Evolutionary conservation across 208 protist genomes (phyloP).

Genomic region (Trypanosoma avium): DNA sequence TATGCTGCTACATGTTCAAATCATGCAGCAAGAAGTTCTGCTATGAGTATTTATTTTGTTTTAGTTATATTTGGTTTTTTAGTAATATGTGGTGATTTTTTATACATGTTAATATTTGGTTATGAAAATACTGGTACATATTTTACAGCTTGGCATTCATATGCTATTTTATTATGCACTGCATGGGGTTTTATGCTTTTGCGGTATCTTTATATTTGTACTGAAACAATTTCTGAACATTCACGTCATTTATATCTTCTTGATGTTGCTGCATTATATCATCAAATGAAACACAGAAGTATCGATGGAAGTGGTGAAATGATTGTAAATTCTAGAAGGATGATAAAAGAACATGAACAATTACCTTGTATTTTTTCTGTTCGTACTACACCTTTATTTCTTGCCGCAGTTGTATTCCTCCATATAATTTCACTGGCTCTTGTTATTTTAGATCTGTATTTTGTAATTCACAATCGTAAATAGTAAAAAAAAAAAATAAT

Average conservation of each 20-base stretch:
- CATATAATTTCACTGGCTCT: conserved; percentile 37
- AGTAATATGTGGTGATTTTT: conserved; percentile 38
- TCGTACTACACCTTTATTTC: conserved; percentile 28
- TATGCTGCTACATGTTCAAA: conserved; percentile 73
- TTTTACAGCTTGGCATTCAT: conserved; percentile 63
- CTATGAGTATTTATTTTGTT: conserved; percentile 67
- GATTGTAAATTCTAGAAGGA: conserved; percentile 43
- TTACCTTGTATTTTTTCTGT: conserved; percentile 48
- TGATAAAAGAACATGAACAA: conserved; percentile 41
- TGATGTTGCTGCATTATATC: conserved; percentile 64
- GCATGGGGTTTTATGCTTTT: conserved; percentile 48
- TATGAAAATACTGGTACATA: conserved; percentile 23
- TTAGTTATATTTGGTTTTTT: conserved; percentile 39
- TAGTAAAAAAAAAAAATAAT: neutral
- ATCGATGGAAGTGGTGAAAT: conserved; percentile 37
- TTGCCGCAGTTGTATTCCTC: conserved; percentile 29
- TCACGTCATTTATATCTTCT: conserved; percentile 66
- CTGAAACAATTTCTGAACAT: conserved; percentile 35
- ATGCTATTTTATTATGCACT: conserved; percentile 45
- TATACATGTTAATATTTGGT: conserved; percentile 35
- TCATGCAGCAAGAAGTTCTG: conserved; percentile 46
- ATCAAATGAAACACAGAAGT: conserved; percentile 38
- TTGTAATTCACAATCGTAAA: neutral
- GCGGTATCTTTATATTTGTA: conserved; percentile 60
- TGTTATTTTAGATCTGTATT: conserved; percentile 3